Conservation (phyloP, 2,329 filamentous ascomycete genomes). For the Cladosporium halotolerans region DNA sequence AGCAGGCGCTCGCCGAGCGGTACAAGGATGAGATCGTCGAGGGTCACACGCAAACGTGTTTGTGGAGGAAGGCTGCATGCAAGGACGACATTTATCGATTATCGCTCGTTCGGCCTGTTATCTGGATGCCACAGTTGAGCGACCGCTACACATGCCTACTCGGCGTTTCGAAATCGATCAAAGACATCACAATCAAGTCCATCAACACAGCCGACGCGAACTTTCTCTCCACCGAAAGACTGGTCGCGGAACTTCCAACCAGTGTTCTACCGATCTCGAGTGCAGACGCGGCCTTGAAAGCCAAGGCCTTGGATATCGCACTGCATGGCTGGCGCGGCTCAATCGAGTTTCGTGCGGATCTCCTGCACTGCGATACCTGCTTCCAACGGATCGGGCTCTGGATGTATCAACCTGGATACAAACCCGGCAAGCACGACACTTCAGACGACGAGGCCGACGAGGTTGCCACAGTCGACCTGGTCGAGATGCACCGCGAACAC, state of each 20-base stretch:
- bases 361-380: slow-evolving; percentile 77
- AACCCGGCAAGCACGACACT: slow-evolving; percentile 13
- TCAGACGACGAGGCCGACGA: slow-evolving; percentile 38
- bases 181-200: slow-evolving; percentile 18
- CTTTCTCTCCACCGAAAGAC: slow-evolving; percentile 14
- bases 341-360: slow-evolving; percentile 59
- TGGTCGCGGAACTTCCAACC: slow-evolving; percentile 24
- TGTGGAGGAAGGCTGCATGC: slow-evolving; percentile 84
- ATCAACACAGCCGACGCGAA: slow-evolving; percentile 11
- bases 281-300: slow-evolving; percentile 2
- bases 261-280: slow-evolving; percentile 18
- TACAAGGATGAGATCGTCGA: slow-evolving; percentile 68
- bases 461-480: slow-evolving; percentile 22
- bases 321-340: slow-evolving; percentile 47
- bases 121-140: slow-evolving; percentile 31
- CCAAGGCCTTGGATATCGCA: slow-evolving; percentile 29
- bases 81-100: slow-evolving; percentile 66
- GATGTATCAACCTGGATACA: slow-evolving; percentile 69
- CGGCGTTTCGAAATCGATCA: slow-evolving; percentile 22
- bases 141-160: slow-evolving; percentile 23
- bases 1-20: slow-evolving; percentile 64
- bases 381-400: slow-evolving; percentile 84
- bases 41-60: slow-evolving; percentile 72
- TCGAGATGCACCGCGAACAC: slow-evolving; percentile 32
- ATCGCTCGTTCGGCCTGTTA: slow-evolving; percentile 32